These are phyloP conservation scores for Daldinia concentrica DNA, from an alignment of 495 filamentous ascomycete genomes.

Conservation along the genomic window DNA sequence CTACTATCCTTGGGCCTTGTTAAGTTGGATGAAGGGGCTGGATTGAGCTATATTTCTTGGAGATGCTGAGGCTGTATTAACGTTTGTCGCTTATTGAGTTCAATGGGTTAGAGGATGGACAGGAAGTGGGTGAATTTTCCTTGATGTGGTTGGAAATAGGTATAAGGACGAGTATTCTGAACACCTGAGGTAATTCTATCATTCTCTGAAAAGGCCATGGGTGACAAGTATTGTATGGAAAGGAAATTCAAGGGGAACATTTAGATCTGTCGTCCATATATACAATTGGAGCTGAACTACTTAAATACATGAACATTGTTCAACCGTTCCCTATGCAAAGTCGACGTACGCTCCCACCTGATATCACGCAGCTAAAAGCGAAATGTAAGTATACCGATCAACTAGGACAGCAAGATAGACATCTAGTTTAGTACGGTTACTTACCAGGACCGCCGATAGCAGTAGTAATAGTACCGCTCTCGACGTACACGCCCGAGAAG, in stretches of 20 bases:
- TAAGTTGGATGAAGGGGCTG: background rate
- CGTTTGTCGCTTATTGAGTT: background rate
- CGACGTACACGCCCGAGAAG: constrained; percentile 76
- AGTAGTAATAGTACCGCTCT: constrained; percentile 69
- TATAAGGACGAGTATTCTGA: background rate
- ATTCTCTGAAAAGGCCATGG: background rate
- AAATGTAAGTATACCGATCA: background rate
- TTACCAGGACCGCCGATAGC: constrained; percentile 59
- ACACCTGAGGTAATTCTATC: background rate
- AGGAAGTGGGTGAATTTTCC: background rate
- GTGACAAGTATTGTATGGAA: too few species aligned
- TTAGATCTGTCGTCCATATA: constrained; percentile 13
- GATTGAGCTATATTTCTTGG: background rate
- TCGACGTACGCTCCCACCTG: background rate
- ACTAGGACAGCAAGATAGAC: background rate
- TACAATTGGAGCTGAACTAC: constrained; percentile 25
- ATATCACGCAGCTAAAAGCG: constrained; percentile 15
- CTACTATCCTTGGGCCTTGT: constrained; percentile 43
- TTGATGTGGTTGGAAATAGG: background rate
- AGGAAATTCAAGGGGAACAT: background rate
- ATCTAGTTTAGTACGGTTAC: background rate
- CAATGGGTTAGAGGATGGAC: background rate
- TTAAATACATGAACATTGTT: background rate
- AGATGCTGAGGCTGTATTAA: background rate
- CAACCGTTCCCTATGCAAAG: background rate